Base-by-base conservation (phyloP, 495 filamentous ascomycete genomes). In the Penicillium steckii region DNA sequence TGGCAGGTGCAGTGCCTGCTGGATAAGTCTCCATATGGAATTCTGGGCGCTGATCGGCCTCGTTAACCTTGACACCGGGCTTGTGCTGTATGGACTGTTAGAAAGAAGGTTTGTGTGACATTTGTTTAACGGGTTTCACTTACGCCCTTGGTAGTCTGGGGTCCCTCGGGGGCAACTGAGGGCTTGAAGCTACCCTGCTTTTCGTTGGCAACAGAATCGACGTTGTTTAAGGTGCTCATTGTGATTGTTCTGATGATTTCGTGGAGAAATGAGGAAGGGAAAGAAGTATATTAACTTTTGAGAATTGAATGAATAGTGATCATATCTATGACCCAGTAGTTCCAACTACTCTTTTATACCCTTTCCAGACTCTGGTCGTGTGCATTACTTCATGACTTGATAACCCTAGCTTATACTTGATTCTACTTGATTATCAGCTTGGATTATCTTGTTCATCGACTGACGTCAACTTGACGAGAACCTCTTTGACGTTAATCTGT, bases 1-100 rank as follows among this genome's bases (percentile, higher is more conserved):
- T 75, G 1, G 69, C 61, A 0, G 89, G 88, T 0, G 88, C 89
- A 6, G 82, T 83, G 44, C 88, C 88, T 0, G 85, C 66, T 0
- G 85, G 73, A 30, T 83, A 69, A 15, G 78, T 80, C 64, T 90
- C 48, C 27, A 80, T 77, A 55, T 72, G 69, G 75, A 87, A 90
- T 58, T 86, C 86, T 38, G 83, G 82, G 29, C 65, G 70, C 55
- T 72, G 64, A 57, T 92, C 85, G 47, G 73, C 73, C 49, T 82
- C 83, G 35, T 68, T 71, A 44, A 80, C 75, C 50, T 80, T 74
- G 29, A 74, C 66, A 55, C 89, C 89, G 15, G 78, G 80, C 65
- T 86, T 72, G 65, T 92, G 88, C 86, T 89, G 63, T 18, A 42
- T 47, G n/a, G 22, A 13, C 21, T 42, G 50, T 65, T 50, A 54